Conservation (phyloP, 306 rosid genomes). For the Elaeagnus macrophylla region DNA sequence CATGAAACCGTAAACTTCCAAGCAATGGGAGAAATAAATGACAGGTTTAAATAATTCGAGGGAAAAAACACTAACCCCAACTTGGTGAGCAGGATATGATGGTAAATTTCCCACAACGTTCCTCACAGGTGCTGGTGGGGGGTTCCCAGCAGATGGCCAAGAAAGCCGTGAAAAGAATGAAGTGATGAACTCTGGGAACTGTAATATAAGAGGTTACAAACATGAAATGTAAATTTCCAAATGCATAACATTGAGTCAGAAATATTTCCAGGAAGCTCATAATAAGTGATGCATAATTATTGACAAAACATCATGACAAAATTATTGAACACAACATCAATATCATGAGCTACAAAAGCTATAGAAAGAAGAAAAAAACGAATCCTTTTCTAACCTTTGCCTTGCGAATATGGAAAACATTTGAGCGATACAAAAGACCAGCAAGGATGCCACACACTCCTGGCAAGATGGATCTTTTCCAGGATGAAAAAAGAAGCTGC, state of each 20-base stretch:
- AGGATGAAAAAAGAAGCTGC: constrained; percentile 91
- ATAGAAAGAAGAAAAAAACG: background rate
- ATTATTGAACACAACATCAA: too few relatives aligned
- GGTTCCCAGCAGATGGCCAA: constrained; percentile 64
- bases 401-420: constrained; percentile 74
- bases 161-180: constrained; percentile 65
- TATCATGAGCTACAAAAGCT: background rate
- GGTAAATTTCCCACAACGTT: constrained; percentile 43
- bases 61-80: constrained; percentile 49
- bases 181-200: constrained; percentile 66
- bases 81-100: constrained; percentile 52
- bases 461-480: constrained; percentile 87
- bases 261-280: too few relatives aligned
- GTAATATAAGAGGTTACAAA: constrained; percentile 22
- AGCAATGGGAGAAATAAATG: too few relatives aligned
- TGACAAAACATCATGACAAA: too few relatives aligned
- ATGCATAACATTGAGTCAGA: too few relatives aligned
- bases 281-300: too few relatives aligned
- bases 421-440: constrained; percentile 78
- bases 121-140: constrained; percentile 52
- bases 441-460: constrained; percentile 91
- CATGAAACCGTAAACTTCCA: too few relatives aligned
- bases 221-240: background rate
- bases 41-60: background rate
- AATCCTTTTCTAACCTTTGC: constrained; percentile 49